phyloP scores from a whole-genome alignment of 179 eudicot genomes.

The Amaranthus tricolor region DNA sequence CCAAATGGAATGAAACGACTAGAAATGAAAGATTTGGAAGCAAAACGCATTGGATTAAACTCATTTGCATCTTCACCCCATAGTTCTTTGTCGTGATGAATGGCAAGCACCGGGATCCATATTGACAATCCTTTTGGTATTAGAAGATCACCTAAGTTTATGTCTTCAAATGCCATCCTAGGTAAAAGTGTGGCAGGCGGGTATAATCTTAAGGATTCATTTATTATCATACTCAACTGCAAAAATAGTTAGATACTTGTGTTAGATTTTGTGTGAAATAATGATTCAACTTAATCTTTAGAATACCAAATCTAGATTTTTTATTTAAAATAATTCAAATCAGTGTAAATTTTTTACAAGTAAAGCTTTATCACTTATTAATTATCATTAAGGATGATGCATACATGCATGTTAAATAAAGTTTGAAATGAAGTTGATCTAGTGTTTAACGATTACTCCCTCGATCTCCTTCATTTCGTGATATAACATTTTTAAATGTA shows the following conservation, averaged over 20 bases:
- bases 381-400: too few species aligned
- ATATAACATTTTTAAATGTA: too few species aligned
- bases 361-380: too few species aligned
- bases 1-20: slow-evolving; percentile 92
- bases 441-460: too few species aligned
- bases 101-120: slow-evolving; percentile 89
- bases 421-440: too few species aligned
- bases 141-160: slow-evolving; percentile 63
- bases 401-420: too few species aligned
- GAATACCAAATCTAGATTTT: not conserved
- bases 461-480: too few species aligned
- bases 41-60: slow-evolving; percentile 77
- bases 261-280: not conserved
- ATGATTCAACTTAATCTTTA: not conserved
- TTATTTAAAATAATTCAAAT: too few species aligned
- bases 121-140: slow-evolving; percentile 88
- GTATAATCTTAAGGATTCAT: slow-evolving; percentile 73
- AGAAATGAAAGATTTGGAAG: slow-evolving; percentile 46
- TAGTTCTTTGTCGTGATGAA: slow-evolving; percentile 69
- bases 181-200: slow-evolving; percentile 89
- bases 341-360: too few species aligned
- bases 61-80: slow-evolving; percentile 87
- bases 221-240: slow-evolving; percentile 80
- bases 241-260: not conserved
- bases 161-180: slow-evolving; percentile 84